These are phyloP conservation scores for Groenewaldozyma auringiensis DNA, from an alignment of 1,139 yeast genomes.

Conservation along the genomic window DNA sequence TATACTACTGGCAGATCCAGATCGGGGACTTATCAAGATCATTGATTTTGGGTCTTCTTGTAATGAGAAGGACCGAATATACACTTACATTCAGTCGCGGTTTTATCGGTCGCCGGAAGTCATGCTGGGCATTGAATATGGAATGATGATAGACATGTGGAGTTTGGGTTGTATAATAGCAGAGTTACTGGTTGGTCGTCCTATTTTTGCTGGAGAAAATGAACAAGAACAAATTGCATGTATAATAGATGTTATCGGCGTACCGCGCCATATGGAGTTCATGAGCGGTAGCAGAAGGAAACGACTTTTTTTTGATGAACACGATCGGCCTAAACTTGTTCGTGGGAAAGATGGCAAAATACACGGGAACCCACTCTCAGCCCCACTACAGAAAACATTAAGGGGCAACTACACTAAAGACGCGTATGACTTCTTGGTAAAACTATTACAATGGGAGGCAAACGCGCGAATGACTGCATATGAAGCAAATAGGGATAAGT, in stretches of 20 bases:
- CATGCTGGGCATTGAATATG: conserved; percentile 67
- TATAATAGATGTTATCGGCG: conserved; percentile 54
- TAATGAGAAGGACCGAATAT: conserved; percentile 77
- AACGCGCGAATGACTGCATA: conserved; percentile 37
- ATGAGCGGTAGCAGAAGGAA: conserved; percentile 34
- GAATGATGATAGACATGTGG: conserved; percentile 70
- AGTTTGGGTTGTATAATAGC: conserved; percentile 64
- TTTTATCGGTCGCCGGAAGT: conserved; percentile 94
- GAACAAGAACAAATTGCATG: conserved; percentile 60
- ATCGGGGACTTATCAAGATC: conserved; percentile 78
- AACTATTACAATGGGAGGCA: conserved; percentile 49
- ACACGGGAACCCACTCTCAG: not conserved
- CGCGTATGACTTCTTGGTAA: conserved; percentile 29
- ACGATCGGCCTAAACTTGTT: conserved; percentile 35
- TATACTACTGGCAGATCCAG: conserved; percentile 70
- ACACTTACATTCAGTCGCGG: conserved; percentile 91
- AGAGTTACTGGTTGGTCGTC: conserved; percentile 59
- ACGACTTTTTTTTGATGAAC: conserved; percentile 36
- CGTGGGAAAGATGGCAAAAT: conserved; percentile 2
- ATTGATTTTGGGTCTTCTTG: conserved; percentile 98
- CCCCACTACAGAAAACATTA: conserved; percentile 15
- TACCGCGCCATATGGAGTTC: conserved; percentile 42
- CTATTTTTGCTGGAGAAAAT: conserved; percentile 62
- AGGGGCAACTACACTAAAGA: not conserved
- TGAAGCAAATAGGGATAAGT: conserved; percentile 37